phyloP scores from a whole-genome alignment of 495 filamentous ascomycete species.

The Talaromyces proteolyticus region DNA sequence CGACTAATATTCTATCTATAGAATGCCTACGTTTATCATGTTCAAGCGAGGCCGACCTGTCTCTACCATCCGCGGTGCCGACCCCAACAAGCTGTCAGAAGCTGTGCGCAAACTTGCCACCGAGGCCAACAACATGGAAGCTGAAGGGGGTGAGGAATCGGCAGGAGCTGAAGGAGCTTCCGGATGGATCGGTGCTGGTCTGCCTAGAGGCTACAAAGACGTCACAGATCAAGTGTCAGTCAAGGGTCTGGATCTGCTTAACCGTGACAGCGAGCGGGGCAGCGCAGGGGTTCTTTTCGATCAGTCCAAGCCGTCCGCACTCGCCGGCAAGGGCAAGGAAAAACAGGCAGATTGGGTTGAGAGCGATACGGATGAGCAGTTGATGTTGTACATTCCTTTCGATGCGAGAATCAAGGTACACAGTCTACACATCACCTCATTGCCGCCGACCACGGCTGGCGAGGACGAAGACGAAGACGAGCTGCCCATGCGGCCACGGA shows the following conservation, averaged over 20 bases:
- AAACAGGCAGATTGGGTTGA: conserved; percentile 83
- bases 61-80: conserved; percentile 67
- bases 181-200: conserved; percentile 64
- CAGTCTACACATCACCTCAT: conserved; percentile 81
- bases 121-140: conserved; percentile 55
- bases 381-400: conserved; percentile 92
- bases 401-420: conserved; percentile 85
- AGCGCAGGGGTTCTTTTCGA: conserved; percentile 69
- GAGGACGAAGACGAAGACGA: conserved; percentile 63
- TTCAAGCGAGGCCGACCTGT: conserved; percentile 69
- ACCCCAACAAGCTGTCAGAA: conserved; percentile 59
- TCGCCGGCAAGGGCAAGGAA: conserved; percentile 48
- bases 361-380: conserved; percentile 97
- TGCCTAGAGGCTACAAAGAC: conserved; percentile 77
- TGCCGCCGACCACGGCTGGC: conserved; percentile 44
- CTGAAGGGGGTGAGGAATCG: conserved; percentile 37
- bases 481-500: conserved; percentile 77
- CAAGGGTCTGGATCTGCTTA: conserved; percentile 79
- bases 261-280: conserved; percentile 67
- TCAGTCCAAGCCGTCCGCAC: conserved; percentile 54
- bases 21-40: conserved; percentile 82
- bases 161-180: conserved; percentile 27
- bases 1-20: conserved; percentile 8
- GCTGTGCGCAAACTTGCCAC: conserved; percentile 66
- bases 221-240: conserved; percentile 76